A percentile compares a stretch with the other conserved stretches of the same genome.
Evolutionary conservation across 306 rosid genomes (phyloP).

Genomic region (Carpinus fangiana): DNA sequence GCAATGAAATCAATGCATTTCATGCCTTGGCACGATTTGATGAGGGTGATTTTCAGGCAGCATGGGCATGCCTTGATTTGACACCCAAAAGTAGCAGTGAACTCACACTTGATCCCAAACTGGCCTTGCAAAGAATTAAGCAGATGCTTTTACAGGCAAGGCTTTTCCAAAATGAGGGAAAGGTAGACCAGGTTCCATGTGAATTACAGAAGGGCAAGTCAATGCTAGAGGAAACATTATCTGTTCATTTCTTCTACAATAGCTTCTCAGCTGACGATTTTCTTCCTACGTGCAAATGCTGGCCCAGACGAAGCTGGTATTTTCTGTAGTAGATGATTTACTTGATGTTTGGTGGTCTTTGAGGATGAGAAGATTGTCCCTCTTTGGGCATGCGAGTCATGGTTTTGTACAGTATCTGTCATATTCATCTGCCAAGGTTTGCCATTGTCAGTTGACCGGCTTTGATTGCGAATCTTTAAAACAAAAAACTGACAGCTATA

Average conservation of each 20-base stretch:
- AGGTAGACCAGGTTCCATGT: conserved; percentile 54
- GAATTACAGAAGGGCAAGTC: conserved; percentile 83
- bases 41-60: conserved; percentile 80
- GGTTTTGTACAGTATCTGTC: conserved; percentile 81
- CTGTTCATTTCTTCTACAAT: conserved; percentile 64
- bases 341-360: conserved; percentile 81
- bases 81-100: conserved; percentile 95
- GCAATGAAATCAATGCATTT: conserved; percentile 90
- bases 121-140: conserved; percentile 94
- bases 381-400: conserved; percentile 87
- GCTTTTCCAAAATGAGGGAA: conserved; percentile 70
- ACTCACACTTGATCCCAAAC: conserved; percentile 88
- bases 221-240: conserved; percentile 79
- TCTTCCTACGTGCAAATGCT: conserved; percentile 51
- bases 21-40: conserved; percentile 91
- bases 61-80: conserved; percentile 94
- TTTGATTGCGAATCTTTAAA: conserved; percentile 56
- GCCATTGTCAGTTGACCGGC: conserved; percentile 49
- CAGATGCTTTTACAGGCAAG: conserved; percentile 96
- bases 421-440: conserved; percentile 59
- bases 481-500: conserved; percentile 76
- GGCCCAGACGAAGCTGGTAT: conserved; percentile 51
- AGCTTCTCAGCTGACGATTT: conserved; percentile 67
- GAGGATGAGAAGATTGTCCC: conserved; percentile 86
- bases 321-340: conserved; percentile 53